phyloP scores from a whole-genome alignment of 345 rosid genomes.

The Aquilaria sinensis region DNA sequence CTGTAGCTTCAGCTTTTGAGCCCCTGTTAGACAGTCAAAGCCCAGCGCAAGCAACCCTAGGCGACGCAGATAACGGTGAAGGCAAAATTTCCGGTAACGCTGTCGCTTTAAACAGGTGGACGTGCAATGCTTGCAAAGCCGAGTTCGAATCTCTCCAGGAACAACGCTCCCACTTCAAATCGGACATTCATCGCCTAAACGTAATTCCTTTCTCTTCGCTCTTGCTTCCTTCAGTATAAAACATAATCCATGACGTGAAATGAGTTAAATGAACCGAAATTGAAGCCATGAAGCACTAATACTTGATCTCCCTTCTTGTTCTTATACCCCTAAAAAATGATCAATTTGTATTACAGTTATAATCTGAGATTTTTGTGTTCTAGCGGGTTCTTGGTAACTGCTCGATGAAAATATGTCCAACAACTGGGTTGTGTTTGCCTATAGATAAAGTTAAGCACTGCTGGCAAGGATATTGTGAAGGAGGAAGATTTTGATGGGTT shows the following conservation, averaged over 20 bases:
- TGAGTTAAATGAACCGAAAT: too few species aligned
- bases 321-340: too few species aligned
- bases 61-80: constrained; percentile 24
- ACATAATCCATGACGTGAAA: too few species aligned
- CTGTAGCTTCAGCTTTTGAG: constrained; percentile 22
- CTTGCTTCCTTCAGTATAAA: background rate
- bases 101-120: constrained; percentile 53
- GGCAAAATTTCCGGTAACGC: constrained; percentile 24
- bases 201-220: constrained; percentile 29
- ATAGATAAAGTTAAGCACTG: constrained; percentile 76
- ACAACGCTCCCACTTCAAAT: constrained; percentile 89
- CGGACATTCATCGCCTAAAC: constrained; percentile 85
- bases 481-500: constrained; percentile 88
- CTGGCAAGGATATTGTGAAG: constrained; percentile 66
- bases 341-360: too few species aligned
- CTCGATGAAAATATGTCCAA: background rate
- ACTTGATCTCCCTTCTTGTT: background rate
- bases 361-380: background rate
- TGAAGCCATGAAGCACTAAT: too few species aligned
- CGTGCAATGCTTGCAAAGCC: constrained; percentile 78
- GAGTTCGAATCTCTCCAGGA: constrained; percentile 81
- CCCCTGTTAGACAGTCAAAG: constrained; percentile 18
- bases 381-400: background rate
- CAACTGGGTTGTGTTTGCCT: constrained; percentile 9
- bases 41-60: constrained; percentile 19